Evolutionary conservation across 163 green algal species (phyloP).

Genomic region (Chlamydomonas reinhardtii): DNA sequence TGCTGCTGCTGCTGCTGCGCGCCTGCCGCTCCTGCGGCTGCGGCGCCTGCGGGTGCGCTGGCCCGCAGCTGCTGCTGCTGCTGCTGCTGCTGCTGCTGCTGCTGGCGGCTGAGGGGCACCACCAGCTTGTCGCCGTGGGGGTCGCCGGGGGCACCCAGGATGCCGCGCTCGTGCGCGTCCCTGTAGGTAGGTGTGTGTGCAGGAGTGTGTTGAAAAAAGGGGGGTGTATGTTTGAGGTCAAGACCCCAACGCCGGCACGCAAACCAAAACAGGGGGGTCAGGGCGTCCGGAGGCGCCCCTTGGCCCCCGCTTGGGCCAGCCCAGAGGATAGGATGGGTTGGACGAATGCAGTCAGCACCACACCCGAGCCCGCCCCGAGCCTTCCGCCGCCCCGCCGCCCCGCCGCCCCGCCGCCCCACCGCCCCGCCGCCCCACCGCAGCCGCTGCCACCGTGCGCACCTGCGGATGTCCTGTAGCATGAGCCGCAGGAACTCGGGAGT

Average conservation of each 20-base stretch:
- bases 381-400: no score
- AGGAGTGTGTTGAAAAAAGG: no score
- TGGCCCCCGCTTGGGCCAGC: no score
- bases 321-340: no score
- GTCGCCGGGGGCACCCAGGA: conserved; percentile 14
- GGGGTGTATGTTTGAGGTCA: neutral
- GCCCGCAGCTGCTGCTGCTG: neutral
- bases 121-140: conserved; percentile 44
- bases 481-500: conserved; percentile 34
- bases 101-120: conserved; percentile 8
- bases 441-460: neutral
- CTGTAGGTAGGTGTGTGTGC: neutral
- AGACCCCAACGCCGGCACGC: no score
- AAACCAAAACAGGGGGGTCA: no score
- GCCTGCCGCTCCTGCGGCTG: neutral
- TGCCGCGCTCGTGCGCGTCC: conserved; percentile 36
- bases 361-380: no score
- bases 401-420: no score
- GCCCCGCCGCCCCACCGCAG: no score
- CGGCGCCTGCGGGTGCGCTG: neutral
- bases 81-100: neutral
- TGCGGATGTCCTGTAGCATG: conserved; percentile 34
- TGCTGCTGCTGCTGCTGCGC: neutral
- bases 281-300: no score
- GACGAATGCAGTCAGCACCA: no score